A percentile compares a stretch with the other conserved stretches of the same genome.
Evolutionary conservation across 2,329 filamentous ascomycete species (phyloP).

Genomic region (Colletotrichum siamense): DNA sequence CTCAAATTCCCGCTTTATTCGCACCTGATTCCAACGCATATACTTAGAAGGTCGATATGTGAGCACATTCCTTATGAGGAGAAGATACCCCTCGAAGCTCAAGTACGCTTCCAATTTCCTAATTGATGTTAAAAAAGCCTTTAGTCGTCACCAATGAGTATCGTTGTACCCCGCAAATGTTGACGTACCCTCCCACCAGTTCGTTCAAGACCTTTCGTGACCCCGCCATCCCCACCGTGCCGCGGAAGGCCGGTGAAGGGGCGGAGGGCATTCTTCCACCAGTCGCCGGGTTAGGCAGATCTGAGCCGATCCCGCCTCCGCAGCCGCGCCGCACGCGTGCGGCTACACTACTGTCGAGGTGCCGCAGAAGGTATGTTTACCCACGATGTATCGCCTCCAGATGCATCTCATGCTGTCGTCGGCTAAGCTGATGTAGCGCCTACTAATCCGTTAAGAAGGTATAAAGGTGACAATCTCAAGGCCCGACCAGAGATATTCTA

Average conservation of each 20-base stretch:
- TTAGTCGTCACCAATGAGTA: neutral
- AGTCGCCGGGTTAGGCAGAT: neutral
- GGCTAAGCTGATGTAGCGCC: neutral
- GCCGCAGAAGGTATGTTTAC: neutral
- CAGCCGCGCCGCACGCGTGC: neutral
- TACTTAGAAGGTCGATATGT: neutral
- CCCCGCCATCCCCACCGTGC: neutral
- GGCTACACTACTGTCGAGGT: neutral
- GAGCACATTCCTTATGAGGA: neutral
- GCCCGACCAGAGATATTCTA: accelerated
- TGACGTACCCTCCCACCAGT: neutral
- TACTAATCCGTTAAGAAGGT: neutral
- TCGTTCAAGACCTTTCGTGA: neutral
- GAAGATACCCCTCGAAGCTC: neutral
- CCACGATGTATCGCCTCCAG: neutral
- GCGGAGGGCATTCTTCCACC: neutral
- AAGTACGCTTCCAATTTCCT: neutral
- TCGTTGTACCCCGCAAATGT: neutral
- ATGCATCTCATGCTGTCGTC: neutral
- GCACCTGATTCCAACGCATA: accelerated
- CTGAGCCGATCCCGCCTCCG: neutral
- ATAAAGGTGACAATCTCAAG: neutral
- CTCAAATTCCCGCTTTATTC: accelerated
- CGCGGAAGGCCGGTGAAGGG: neutral
- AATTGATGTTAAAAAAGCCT: neutral